Conservation (phyloP, 129 eudicot species). For the Pulicaria dysenterica region DNA sequence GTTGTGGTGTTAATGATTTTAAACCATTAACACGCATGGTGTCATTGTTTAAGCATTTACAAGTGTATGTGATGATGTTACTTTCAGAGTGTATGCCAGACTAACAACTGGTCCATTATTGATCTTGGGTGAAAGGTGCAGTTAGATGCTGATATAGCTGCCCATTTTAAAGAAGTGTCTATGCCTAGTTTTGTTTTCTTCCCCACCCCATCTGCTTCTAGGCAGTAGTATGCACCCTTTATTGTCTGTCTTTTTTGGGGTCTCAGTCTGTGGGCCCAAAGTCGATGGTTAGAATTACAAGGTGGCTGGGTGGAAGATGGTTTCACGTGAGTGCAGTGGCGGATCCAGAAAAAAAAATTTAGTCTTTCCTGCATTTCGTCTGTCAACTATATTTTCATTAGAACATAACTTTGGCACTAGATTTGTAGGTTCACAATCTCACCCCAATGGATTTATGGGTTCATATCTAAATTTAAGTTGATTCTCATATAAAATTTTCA, state of each 20-base stretch:
- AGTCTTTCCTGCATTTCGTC: too few relatives aligned
- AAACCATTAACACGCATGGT: constrained; percentile 85
- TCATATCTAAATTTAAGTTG: too few relatives aligned
- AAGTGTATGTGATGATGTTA: constrained; percentile 46
- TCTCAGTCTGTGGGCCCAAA: constrained; percentile 70
- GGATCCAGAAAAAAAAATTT: too few relatives aligned
- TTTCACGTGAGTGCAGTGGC: too few relatives aligned
- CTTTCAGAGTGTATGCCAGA: constrained; percentile 62
- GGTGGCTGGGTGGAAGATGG: constrained; percentile 77
- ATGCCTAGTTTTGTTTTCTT: constrained; percentile 56
- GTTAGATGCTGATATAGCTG: constrained; percentile 71
- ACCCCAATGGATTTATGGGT: too few relatives aligned
- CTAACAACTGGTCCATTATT: constrained; percentile 56
- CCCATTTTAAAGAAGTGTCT: constrained; percentile 61
- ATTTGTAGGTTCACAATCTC: too few relatives aligned
- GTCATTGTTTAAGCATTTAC: constrained; percentile 64
- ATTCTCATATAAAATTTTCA: too few relatives aligned
- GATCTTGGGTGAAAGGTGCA: constrained; percentile 73
- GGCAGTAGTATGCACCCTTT: constrained; percentile 67
- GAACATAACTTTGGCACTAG: too few relatives aligned
- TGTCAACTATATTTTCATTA: too few relatives aligned
- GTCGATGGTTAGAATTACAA: constrained; percentile 38
- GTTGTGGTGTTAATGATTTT: constrained; percentile 63
- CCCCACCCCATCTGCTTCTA: constrained; percentile 57
- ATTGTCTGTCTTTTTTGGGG: constrained; percentile 55